Conservation (phyloP, 2,329 filamentous ascomycete species). For the Meredithiella fracta region DNA sequence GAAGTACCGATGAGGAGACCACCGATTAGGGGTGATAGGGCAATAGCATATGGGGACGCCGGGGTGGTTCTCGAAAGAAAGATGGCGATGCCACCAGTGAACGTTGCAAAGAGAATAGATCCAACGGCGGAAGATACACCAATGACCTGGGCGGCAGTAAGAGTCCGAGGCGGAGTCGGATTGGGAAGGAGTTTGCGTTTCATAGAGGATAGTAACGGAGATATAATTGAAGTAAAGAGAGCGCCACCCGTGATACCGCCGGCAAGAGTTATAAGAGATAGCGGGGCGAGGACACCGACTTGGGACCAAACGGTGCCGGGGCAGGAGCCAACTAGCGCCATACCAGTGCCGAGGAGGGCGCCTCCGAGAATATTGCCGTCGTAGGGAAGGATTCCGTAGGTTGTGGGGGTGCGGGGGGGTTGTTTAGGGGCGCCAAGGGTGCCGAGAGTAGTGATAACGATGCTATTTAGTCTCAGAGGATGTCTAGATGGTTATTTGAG, state of each 20-base stretch:
- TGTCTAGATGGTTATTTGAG: neutral
- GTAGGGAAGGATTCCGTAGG: conserved; percentile 37
- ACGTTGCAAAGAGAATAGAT: conserved; percentile 28
- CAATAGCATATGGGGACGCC: conserved; percentile 19
- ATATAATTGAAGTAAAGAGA: conserved; percentile 30
- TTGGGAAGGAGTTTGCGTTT: neutral
- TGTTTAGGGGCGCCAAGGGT: conserved; percentile 27
- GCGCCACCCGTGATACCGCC: conserved; percentile 42
- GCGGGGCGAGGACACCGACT: conserved; percentile 34
- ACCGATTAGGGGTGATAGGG: conserved; percentile 33
- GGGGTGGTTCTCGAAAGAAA: conserved; percentile 21
- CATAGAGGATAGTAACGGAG: conserved; percentile 17
- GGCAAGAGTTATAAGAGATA: conserved; percentile 34
- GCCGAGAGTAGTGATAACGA: conserved; percentile 31
- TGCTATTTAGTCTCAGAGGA: conserved; percentile 19
- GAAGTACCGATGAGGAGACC: conserved; percentile 42
- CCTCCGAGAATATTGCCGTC: conserved; percentile 53
- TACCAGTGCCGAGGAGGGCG: conserved; percentile 43
- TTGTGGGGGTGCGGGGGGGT: conserved; percentile 33
- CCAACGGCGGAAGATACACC: conserved; percentile 24
- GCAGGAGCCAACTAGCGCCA: conserved; percentile 48
- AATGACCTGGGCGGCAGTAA: conserved; percentile 26
- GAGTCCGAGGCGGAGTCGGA: neutral
- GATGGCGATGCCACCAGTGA: conserved; percentile 26
- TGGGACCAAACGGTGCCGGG: conserved; percentile 50